A percentile compares a stretch with the other conserved stretches of the same genome.
These are phyloP conservation scores for Dictyostelium purpureum DNA, from an alignment of 78 protist genomes.

Conservation along the genomic window DNA sequence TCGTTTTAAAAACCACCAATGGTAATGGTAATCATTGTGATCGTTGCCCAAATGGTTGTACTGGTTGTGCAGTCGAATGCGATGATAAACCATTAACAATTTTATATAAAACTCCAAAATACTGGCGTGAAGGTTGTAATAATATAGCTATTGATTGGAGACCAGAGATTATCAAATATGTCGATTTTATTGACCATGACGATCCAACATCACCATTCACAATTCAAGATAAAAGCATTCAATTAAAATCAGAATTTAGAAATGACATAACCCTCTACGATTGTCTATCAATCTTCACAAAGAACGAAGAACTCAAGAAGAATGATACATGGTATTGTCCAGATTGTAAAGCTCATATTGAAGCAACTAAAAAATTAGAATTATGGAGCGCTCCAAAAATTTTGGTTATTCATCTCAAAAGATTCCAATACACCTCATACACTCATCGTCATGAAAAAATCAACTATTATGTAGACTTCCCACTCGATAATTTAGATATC, in stretches of 20 bases:
- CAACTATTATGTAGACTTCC: constrained; percentile 64
- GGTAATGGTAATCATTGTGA: constrained; percentile 67
- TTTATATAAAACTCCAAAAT: constrained; percentile 37
- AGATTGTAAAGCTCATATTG: constrained; percentile 79
- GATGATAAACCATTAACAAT: constrained; percentile 1
- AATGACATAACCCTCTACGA: constrained; percentile 49
- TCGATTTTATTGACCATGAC: constrained; percentile 20
- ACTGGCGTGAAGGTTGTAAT: constrained; percentile 67
- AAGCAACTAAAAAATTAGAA: constrained; percentile 81
- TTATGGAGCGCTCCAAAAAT: constrained; percentile 93
- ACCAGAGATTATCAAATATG: constrained; percentile 43
- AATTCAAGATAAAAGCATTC: neutral
- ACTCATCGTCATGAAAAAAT: constrained; percentile 72
- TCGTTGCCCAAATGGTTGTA: constrained; percentile 42
- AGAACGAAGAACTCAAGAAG: constrained; percentile 60
- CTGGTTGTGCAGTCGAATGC: constrained; percentile 37
- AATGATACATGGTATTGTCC: constrained; percentile 90
- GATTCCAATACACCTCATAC: constrained; percentile 87
- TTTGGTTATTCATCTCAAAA: constrained; percentile 93
- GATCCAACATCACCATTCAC: constrained; percentile 27
- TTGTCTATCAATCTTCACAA: constrained; percentile 67
- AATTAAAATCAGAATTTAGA: constrained; percentile 4
- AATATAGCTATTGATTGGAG: constrained; percentile 66
- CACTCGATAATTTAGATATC: constrained; percentile 76
- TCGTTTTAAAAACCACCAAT: constrained; percentile 49